Base-by-base conservation (phyloP, 495 filamentous ascomycete genomes). In the Tuber magnatum region DNA sequence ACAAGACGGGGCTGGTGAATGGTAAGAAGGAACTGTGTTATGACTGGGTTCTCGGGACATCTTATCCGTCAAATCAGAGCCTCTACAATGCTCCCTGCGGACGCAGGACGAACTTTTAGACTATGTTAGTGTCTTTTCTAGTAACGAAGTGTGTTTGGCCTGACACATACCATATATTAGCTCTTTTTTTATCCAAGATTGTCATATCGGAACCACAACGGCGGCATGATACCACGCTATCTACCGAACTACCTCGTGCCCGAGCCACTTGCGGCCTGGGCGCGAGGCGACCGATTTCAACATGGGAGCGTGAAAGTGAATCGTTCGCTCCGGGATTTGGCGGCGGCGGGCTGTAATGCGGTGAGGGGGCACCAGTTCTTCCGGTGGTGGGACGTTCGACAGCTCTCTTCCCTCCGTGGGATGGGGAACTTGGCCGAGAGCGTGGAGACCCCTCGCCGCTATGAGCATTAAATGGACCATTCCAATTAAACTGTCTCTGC, bases 321-420 rank as follows among this genome's bases (percentile, higher is more conserved):
- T 12, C 32, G 28, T 35, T 65, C 16, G 32, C 32, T 35, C 32
- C 32, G 2, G 14, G 9, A 69, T 78, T 51, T 16, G 77, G 77
- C 65, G 77, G 76, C 18, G 77, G 77, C 41, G 77, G 77, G 40
- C 77, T 79, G 70, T 79, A 79, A 68, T 76, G 77, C 7, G 77
- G 77, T 51, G 77, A 79, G 70, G 76, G 72, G 44, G 38, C 24
- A 32, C 72, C 69, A 51, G 72, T 61, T 72, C 51, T 61, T 68
- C 70, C 32, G 51, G 43, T 46, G 38, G 39, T 72, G 56, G 20
- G 35, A 3, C 69, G 22, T 39, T 41, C 56, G 39, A 61, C 69
- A 20, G 28, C 40, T 56, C 69, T 39, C 44, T 75, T 42, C 40
- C 56, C 75, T 38, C 71, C 35, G 68, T 43, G n/a, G 41, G 78